Base-by-base conservation (phyloP, 805 yeast genomes). In the Saccharomycopsis sp. region DNA sequence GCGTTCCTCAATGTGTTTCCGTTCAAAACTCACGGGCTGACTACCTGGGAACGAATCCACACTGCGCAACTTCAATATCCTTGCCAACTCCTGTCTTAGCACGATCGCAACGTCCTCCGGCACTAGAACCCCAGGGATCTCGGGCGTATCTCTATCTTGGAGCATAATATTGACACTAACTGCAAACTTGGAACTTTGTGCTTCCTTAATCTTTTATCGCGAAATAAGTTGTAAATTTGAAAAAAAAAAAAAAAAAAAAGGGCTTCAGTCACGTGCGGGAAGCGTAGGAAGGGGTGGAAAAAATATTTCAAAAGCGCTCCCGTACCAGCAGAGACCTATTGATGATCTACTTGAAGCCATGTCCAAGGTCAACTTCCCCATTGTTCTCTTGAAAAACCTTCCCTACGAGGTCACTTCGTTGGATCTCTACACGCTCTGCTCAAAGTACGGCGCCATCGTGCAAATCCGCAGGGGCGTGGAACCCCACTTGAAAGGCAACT, bases 1-100 rank as follows among this genome's bases (percentile, higher is more conserved):
- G 25, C 77, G 73, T 35, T 75, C 73, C 3, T 57, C 57, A 18
- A 92, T 65, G 60, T 89, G 96, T 25, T 69, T 64, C 41, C 85
- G 68, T 32, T 83, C 78, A 56, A 92, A 88, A 19, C 95, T 84
- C 2, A 89, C 84, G 0, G 99, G 99, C 60, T 94, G 98, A 1
- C 96, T 79, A 0, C 98, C 96, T 2, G 95, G 94, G 52, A 88
- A 88, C 1, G 60, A 51, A 13, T 36, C 41, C 5, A 70, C 65
- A 30, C 71, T 68, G 23, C 76, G 68, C 50, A 77, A 63, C 50
- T 74, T 65, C 52, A 80, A 56, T 48, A 81, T 63, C 53, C 74
- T 56, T 33, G 87, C 78, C 3, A 88, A 80, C 61, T 78, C 77
- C 39, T 67, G 67, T 53, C 77, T 74, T 40, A 89, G 67, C 43